A percentile compares a stretch with the other conserved stretches of the same genome.
These are phyloP conservation scores for Schrenkiella parvula DNA, from an alignment of 345 rosid genomes.

Conservation along the genomic window DNA sequence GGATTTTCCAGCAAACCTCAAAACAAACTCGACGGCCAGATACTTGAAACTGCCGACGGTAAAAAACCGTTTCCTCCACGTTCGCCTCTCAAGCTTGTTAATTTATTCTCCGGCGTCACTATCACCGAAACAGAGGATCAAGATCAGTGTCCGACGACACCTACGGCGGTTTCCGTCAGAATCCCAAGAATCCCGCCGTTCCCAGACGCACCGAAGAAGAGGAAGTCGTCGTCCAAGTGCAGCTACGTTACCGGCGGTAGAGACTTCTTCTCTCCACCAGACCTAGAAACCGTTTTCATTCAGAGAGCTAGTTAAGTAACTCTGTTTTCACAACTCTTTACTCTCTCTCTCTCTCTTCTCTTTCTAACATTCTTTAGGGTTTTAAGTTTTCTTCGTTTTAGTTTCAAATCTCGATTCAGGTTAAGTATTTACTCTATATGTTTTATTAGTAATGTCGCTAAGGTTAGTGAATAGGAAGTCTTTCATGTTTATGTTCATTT, in stretches of 20 bases:
- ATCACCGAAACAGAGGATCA: conserved; percentile 28
- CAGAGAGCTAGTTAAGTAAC: conserved; percentile 32
- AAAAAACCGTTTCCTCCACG: conserved; percentile 51
- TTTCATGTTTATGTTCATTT: conserved; percentile 11
- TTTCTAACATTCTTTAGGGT: background rate
- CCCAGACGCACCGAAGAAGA: conserved; percentile 76
- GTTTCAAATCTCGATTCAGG: background rate
- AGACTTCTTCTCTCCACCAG: conserved; percentile 54
- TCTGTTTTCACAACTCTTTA: background rate
- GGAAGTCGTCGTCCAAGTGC: conserved; percentile 45
- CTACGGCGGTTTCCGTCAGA: conserved; percentile 47
- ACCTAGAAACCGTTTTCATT: conserved; percentile 55
- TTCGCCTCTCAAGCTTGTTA: conserved; percentile 57
- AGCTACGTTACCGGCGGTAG: conserved; percentile 30
- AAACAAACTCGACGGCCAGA: conserved; percentile 48
- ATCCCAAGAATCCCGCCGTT: conserved; percentile 49
- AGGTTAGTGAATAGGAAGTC: conserved; percentile 15
- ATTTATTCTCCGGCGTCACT: conserved; percentile 31
- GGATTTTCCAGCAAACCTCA: conserved; percentile 44
- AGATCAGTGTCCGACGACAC: conserved; percentile 51
- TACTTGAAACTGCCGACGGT: conserved; percentile 37
- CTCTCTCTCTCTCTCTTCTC: background rate
- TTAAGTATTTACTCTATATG: background rate
- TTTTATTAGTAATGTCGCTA: background rate
- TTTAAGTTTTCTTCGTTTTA: background rate